Evolutionary conservation across 371 early-diverging fungal genomes (phyloP), one percentile per base, ranked within the genome.

Genomic region (Pancytospora philotis): DNA sequence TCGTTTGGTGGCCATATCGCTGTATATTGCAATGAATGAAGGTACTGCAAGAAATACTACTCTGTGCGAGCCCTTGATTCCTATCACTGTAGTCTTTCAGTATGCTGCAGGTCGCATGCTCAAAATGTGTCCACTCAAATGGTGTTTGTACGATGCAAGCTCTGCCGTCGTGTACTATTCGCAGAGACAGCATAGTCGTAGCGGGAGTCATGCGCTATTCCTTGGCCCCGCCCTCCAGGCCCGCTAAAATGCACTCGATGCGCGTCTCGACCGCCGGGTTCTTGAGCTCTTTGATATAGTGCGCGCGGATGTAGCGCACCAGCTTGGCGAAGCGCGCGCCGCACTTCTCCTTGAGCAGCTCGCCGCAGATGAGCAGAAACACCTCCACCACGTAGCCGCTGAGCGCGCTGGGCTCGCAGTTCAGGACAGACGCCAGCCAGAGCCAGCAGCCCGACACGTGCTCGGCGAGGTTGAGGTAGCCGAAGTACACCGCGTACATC

Each of bases 351-450:
- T 16, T 3, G 4, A 67, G 35, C 68, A 67, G 13, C 16, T 67
- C 66, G 4, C 68, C 36, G 4, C 6, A 45, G 31, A 67, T 67
- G 3, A 6, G 4, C 6, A 67, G 49, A 30, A 60, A 67, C 41
- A 63, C 63, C 67, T 67, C 68, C n/a, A 67, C 25, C 4, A 67
- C 68, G 34, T 69, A n/a, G 13, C 62, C 68, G 10, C 34, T 67
- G 3, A 39, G 32, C 16, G n/a, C 4, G 31, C 50, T 67, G 6
- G 65, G 66, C 8, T 3, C 4, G 25, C 35, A 48, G 49, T 66
- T 66, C 6, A 66, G 19, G n/a, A 67, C 30, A 68, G 48, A 39
- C 6, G 68, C 66, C 48, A 67, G 13, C 10, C 55, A 67, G 2
- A 53, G 3, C 63, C 68, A 67, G 13, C 58, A 55, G 25, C 48